Base-by-base conservation (phyloP, 768 basidiomycete species). In the Rhizopogon roseolus region DNA sequence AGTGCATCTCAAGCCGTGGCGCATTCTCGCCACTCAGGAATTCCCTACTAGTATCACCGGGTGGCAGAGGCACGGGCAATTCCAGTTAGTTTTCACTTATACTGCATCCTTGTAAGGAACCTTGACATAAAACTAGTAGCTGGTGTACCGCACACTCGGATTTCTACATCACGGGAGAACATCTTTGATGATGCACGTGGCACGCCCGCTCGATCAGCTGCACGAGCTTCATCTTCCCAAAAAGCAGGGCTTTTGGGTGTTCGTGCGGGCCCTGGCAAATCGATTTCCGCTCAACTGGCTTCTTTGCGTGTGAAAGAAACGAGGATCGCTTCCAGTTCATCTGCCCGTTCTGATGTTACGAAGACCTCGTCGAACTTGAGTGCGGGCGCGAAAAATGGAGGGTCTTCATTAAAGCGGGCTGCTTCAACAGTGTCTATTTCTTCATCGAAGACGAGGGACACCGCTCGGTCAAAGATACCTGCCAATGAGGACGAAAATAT, bases 401-500 rank as follows among this genome's bases (percentile, higher is more conserved):
- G 8, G 8, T 34, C 45, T 22, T 46, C 45, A 8, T 9, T 34
- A 13, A 46, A 14, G 13, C 49, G 49, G 9, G 32, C 49, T 28
- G 10, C 46, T 1, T 53, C 52, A 9, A 37, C 52, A 13, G 17
- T 51, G 19, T 53, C 52, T 2, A 29, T 32, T 10, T 38, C 49
- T 32, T 45, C 51, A 19, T 29, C 28, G 8, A 43, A 27, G 44
- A 52, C 40, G 8, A 53, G 48, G 49, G 25, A 34, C 4, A 53
- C 22, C 14, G 2, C 32, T 49, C 55, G 57, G 25, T 53, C 55
- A 37, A 39, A 46, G 28, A 61, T 57, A 3, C 57, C 60, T 3
- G 63, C 67, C 25, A 43, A 50, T 39, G 22, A 13, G 45, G 53
- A 60, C 19, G 51, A 56, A 39, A 55, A 27, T 50, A 2, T 32